Percentiles rank a stretch among this genome's conserved stretches.
phyloP scores from a whole-genome alignment of 108 stramenopile genomes.

The Pinguiococcus pyrenoidosus region DNA sequence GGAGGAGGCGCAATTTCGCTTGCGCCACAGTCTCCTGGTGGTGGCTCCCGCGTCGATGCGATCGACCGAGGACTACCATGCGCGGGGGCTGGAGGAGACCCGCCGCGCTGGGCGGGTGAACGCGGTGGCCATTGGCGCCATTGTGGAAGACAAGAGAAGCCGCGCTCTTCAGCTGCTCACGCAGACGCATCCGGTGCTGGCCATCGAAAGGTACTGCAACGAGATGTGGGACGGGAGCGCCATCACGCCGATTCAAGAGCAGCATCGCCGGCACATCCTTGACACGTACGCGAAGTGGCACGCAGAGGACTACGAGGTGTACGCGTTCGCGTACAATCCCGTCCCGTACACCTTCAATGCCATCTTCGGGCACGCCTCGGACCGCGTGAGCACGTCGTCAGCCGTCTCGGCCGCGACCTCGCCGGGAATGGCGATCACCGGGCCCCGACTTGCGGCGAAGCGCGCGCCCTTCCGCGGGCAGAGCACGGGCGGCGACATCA shows the following conservation, averaged over 20 bases:
- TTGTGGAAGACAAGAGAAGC: conserved; percentile 55
- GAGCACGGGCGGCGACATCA: too few relatives aligned
- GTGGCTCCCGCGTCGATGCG: too few relatives aligned
- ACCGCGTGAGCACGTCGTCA: too few relatives aligned
- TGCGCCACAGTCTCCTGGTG: too few relatives aligned
- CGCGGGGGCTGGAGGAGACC: conserved; percentile 61
- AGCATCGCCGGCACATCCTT: conserved; percentile 52
- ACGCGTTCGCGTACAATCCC: conserved; percentile 80
- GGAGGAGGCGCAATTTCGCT: too few relatives aligned
- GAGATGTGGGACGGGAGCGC: conserved; percentile 53
- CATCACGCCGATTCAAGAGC: conserved; percentile 50
- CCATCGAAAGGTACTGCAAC: conserved; percentile 50
- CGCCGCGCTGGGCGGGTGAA: conserved; percentile 44
- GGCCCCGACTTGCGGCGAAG: too few relatives aligned
- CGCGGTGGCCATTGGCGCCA: conserved; percentile 54
- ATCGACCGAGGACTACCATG: conserved; percentile 52
- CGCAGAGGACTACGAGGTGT: conserved; percentile 70
- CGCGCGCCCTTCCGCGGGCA: too few relatives aligned
- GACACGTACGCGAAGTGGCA: conserved; percentile 67
- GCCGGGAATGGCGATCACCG: too few relatives aligned
- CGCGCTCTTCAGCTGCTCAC: conserved; percentile 61
- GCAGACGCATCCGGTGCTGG: conserved; percentile 61
- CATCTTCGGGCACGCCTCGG: too few relatives aligned
- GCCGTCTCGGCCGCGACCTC: too few relatives aligned
- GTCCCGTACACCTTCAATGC: conserved; percentile 65